Conservation (phyloP, 2,329 filamentous ascomycete species). For the Sclerotinia spermophila region DNA sequence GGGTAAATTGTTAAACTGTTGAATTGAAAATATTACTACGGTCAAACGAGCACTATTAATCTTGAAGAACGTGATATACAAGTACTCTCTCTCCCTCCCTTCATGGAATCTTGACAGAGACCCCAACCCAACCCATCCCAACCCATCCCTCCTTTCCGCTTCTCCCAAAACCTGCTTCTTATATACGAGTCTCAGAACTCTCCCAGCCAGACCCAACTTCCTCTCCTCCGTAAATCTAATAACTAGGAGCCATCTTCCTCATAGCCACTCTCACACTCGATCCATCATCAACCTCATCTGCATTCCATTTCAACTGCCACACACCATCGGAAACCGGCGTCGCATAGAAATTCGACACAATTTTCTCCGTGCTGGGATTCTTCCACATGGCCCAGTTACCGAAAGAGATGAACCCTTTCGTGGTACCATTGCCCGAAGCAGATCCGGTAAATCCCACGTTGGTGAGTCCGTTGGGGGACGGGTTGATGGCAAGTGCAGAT, state of each 20-base stretch:
- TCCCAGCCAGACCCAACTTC: background rate
- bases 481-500: constrained; percentile 1
- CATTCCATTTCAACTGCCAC: constrained; percentile 12
- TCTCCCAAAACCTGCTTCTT: background rate
- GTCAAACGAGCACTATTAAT: background rate
- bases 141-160: background rate
- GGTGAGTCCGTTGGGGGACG: background rate
- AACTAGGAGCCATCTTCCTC: constrained; percentile 3
- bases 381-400: constrained; percentile 15
- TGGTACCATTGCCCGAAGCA: background rate
- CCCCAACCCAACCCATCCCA: background rate
- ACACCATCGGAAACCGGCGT: background rate
- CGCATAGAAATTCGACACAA: constrained; percentile 8
- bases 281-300: constrained; percentile 7
- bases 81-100: background rate
- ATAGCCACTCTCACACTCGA: constrained; percentile 9
- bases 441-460: background rate
- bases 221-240: background rate
- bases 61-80: background rate
- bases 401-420: background rate
- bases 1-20: too few relatives aligned
- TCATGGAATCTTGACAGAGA: background rate
- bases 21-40: background rate
- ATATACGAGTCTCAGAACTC: background rate
- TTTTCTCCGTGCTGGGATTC: background rate